Base-by-base conservation (phyloP, 768 basidiomycete species). In the Strobilomyces confusus region DNA sequence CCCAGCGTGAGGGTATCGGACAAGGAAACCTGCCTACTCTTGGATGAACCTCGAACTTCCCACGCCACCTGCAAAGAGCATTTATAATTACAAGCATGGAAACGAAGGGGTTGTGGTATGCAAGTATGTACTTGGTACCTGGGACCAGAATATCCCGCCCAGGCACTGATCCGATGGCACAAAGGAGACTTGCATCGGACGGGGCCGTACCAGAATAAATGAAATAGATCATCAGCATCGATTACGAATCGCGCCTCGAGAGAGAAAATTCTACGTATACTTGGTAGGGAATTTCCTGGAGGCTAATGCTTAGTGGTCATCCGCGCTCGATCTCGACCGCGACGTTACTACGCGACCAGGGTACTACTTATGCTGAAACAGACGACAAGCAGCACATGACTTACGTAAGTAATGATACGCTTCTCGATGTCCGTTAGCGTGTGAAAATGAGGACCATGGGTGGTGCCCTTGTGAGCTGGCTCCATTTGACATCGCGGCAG, bases 41-140 rank as follows among this genome's bases (percentile, higher is more conserved):
- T 5, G 40, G 20, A 20, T 26, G 47, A 23, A 30, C 8, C 29
- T 12, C 23, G 19, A 42, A 46, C 3, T 55, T 68, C 66, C 48
- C 65, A 66, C 65, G 65, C 65, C 66, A 68, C 65, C 1, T 2
- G 14, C 34, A 12, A 11, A 19, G n/a, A n/a, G n/a, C n/a, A n/a
- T n/a, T n/a, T n/a, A n/a, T n/a, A n/a, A n/a, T n/a, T n/a, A n/a
- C 13, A 23, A 22, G 22, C 40, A 41, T 41, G 22, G 40, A 41
- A 41, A 23, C 40, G 11, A 40, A 4, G 26, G 26, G 8, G 26
- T 8, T 26, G 26, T 4, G 26, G 12, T 11, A 12, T 15, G 15
- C 15, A 36, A 13, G 13, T 15, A 5, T 14, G 20, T 23, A 4
- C 2, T 11, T 4, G 20, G 20, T 20, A 8, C 37, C n/a, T 38